Evolutionary conservation across 768 basidiomycete species (phyloP), one percentile per base, ranked within the genome.

Genomic region (Suillus americanus): DNA sequence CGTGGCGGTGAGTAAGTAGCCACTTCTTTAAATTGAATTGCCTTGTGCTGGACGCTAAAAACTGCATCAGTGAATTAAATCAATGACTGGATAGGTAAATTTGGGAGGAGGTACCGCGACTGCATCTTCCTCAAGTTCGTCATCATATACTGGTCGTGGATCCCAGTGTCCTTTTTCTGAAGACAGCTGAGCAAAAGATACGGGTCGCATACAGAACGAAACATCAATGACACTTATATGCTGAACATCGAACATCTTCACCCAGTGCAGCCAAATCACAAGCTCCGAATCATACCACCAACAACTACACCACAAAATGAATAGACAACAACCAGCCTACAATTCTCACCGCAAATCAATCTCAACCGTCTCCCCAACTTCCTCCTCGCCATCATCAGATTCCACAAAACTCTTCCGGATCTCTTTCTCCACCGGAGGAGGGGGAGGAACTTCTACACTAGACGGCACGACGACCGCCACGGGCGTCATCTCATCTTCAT

Each of bases 361-460:
- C 69, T 92, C 91, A 38, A 85, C 91, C 6, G 89, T 92, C 73
- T 89, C 89, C 0, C 91, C 92, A 54, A 92, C 83, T 37, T 92
- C 92, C 61, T 91, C 91, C 43, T 91, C 90, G 0, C 74, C 83
- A 10, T 87, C 75, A 33, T 88, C 89, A 12, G 48, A 84, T 38
- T 86, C 88, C 25, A 75, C 70, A 23, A 75, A 69, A 10, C 75
- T 77, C 66, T 78, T 71, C 61, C 78, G 72, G 40, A 76, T 78
- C 74, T 92, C 89, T 77, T 94, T 92, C 72, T 90, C 89, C 16
- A 91, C 82, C 0, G 89, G 90, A 30, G 91, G 90, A 4, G 92
- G 92, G 0, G 91, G 88, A 4, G 90, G 91, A 7, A 93, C 88
- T 71, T 93, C 90, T 14, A 90, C 88, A 61, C 79, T 87, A 28